Evolutionary conservation across 140 eudicot genomes (phyloP).

Genomic region (Senecio squalidus): DNA sequence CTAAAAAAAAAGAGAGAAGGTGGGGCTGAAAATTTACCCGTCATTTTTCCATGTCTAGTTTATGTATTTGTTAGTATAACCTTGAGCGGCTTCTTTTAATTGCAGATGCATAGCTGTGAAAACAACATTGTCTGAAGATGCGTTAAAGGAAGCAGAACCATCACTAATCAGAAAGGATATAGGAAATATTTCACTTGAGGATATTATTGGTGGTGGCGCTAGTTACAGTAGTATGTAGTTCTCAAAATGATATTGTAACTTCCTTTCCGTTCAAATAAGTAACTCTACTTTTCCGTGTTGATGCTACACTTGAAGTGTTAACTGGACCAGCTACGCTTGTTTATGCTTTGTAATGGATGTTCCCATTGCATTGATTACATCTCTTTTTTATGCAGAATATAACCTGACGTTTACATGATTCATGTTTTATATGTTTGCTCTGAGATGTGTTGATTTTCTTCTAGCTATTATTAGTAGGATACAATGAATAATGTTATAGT

Average conservation of each 20-base stretch:
- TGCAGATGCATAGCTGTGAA: constrained; percentile 98
- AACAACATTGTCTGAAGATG: constrained; percentile 81
- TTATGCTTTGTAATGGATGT: constrained; percentile 33
- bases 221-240: constrained; percentile 77
- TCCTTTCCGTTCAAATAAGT: constrained; percentile 16
- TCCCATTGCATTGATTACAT: constrained; percentile 18
- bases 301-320: constrained; percentile 25
- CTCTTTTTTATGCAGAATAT: constrained; percentile 10
- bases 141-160: constrained; percentile 62
- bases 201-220: constrained; percentile 91
- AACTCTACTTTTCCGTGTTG: constrained; percentile 16
- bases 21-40: not conserved
- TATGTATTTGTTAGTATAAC: constrained; percentile 7
- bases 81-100: constrained; percentile 15
- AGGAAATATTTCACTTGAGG: constrained; percentile 71
- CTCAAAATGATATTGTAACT: constrained; percentile 26
- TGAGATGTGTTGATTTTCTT: constrained; percentile 9
- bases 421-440: constrained; percentile 3
- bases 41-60: not conserved
- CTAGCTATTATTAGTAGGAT: constrained; percentile 7
- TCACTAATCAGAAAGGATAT: constrained; percentile 76
- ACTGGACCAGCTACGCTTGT: too few relatives aligned
- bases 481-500: constrained; percentile 7
- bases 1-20: not conserved
- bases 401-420: constrained; percentile 10